phyloP scores from a whole-genome alignment of 306 rosid genomes.

The Sicyos edulis region DNA sequence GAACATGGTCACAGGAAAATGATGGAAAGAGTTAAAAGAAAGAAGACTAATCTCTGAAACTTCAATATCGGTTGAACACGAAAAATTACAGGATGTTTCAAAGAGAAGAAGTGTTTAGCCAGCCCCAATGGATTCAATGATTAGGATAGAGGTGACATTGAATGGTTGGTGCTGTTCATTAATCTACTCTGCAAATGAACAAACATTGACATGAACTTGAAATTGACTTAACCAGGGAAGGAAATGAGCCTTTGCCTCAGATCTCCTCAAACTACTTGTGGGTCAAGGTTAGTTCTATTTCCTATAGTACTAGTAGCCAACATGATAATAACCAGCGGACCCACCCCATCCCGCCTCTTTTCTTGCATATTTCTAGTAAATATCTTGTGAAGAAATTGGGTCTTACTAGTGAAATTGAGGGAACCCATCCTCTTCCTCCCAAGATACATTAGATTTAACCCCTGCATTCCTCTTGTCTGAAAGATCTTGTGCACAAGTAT shows the following conservation, averaged over 20 bases:
- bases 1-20: neutral
- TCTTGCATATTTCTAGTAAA: slow-evolving; percentile 12
- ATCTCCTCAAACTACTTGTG: slow-evolving; percentile 74
- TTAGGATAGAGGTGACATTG: slow-evolving; percentile 41
- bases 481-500: neutral
- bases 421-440: neutral
- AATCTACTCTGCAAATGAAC: neutral
- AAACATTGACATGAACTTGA: neutral
- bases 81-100: neutral
- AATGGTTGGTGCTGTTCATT: slow-evolving; percentile 63
- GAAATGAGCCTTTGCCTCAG: slow-evolving; percentile 78
- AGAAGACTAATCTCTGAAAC: neutral
- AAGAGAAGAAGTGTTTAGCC: no score
- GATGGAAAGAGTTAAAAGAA: neutral
- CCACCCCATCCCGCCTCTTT: neutral
- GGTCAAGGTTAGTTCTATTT: slow-evolving; percentile 55
- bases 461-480: slow-evolving; percentile 5
- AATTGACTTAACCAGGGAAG: slow-evolving; percentile 58
- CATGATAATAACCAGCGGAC: neutral
- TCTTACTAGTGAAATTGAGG: slow-evolving; percentile 53
- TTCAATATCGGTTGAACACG: neutral
- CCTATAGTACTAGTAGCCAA: neutral
- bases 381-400: slow-evolving; percentile 77
- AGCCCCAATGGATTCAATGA: no score
- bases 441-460: neutral